A percentile compares a stretch with the other conserved stretches of the same genome.
Conservation (phyloP, 2,329 filamentous ascomycete species). For the Claviceps paspali region DNA sequence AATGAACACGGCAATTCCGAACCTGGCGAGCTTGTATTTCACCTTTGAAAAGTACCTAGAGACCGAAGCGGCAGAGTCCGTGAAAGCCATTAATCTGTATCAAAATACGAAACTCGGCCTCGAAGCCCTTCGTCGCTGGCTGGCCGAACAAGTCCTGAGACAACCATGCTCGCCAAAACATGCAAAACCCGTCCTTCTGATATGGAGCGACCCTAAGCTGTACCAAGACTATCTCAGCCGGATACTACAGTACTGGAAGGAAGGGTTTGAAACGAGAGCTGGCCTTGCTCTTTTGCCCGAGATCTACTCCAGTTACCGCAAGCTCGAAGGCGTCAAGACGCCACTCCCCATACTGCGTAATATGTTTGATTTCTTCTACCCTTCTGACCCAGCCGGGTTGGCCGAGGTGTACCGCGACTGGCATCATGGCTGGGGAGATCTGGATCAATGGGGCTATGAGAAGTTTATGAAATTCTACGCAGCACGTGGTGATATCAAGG, state of each 20-base stretch:
- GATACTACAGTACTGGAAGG: conserved; percentile 16
- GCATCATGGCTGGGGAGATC: conserved; percentile 22
- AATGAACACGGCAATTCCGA: conserved; percentile 13
- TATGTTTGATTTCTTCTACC: conserved; percentile 28
- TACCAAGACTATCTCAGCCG: conserved; percentile 29
- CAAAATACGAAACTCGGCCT: conserved; percentile 12
- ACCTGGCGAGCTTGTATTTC: conserved; percentile 17
- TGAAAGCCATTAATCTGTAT: conserved; percentile 11
- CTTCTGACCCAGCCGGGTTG: conserved; percentile 24
- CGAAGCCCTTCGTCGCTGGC: conserved; percentile 14
- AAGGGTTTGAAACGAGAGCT: conserved; percentile 13
- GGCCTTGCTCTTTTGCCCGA: conserved; percentile 20
- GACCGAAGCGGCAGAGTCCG: conserved; percentile 11
- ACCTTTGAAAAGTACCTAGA: conserved; percentile 19
- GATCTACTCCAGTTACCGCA: conserved; percentile 31
- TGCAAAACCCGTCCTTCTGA: conserved; percentile 23
- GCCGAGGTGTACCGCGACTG: conserved; percentile 35
- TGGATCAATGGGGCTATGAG: conserved; percentile 30
- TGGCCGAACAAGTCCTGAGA: conserved; percentile 17
- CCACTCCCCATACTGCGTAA: conserved; percentile 24
- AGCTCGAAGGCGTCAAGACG: conserved; percentile 23
- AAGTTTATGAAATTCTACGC: conserved; percentile 36
- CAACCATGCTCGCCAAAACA: conserved; percentile 19
- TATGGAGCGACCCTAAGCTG: conserved; percentile 21
- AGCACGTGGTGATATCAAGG: conserved; percentile 27